Evolutionary conservation across 257 asterid species (phyloP).

Genomic region (Petunia axillaris): DNA sequence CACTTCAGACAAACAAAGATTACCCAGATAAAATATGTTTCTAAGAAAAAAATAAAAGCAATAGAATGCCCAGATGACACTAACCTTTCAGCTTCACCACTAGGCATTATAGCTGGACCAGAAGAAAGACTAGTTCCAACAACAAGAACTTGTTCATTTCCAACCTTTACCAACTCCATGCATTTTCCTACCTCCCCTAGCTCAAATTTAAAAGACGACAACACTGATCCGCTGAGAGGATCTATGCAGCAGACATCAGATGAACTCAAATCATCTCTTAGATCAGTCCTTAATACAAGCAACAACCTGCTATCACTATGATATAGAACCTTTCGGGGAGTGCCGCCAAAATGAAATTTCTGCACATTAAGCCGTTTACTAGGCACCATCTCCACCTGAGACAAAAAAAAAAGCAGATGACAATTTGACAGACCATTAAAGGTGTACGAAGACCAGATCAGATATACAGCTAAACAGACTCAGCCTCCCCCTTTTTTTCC

Average conservation of each 20-base stretch:
- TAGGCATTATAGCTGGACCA: slow-evolving; percentile 94
- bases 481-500: background rate
- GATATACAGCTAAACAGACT: slow-evolving; percentile 4
- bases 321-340: slow-evolving; percentile 88
- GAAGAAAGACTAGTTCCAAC: slow-evolving; percentile 89
- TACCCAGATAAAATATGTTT: background rate
- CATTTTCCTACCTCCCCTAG: slow-evolving; percentile 95
- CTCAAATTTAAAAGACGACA: slow-evolving; percentile 82
- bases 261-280: slow-evolving; percentile 65
- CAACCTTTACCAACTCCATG: slow-evolving; percentile 87
- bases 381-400: slow-evolving; percentile 96
- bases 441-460: slow-evolving; percentile 3
- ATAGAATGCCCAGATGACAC: background rate
- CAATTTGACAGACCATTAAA: background rate
- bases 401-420: slow-evolving; percentile 27
- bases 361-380: slow-evolving; percentile 98
- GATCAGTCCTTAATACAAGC: slow-evolving; percentile 87
- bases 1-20: background rate
- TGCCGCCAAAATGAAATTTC: slow-evolving; percentile 92
- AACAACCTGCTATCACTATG: slow-evolving; percentile 81
- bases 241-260: slow-evolving; percentile 95
- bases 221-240: slow-evolving; percentile 80
- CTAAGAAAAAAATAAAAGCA: slow-evolving; percentile 1
- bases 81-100: slow-evolving; percentile 99
- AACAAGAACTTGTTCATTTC: slow-evolving; percentile 78